Evolutionary conservation across 1,284 basidiomycete species (phyloP), one percentile per base, ranked within the genome.

Genomic region (Porodaedalea pini): DNA sequence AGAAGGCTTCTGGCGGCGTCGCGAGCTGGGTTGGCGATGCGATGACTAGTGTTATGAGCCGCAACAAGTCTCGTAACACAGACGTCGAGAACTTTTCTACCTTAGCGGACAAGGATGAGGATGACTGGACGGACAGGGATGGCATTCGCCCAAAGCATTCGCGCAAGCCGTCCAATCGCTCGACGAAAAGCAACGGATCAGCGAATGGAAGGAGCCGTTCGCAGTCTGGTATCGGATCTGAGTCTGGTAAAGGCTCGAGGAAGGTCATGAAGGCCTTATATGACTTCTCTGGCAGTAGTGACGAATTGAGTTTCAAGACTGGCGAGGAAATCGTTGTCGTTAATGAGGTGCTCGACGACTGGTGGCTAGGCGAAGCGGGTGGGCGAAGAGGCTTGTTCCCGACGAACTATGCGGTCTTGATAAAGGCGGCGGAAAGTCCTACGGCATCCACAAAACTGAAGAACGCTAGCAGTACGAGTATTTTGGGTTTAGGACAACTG

Each of bases 361-460:
- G 92, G 92, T 92, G 88, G 85, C 81, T 92, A 73, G 91, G 91
- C 11, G 83, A 90, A 68, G 67, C 85, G 27, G 72, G 75, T 51
- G 88, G 88, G 13, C 76, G 75, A 63, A 82, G 78, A 43, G 91
- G 91, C 6, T 67, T 93, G 40, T 93, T 94, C 77, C 92, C 92
- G 0, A 78, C 79, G 2, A 78, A 81, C 1, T 88, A 91, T 69
- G 85, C 83, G 2, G 85, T 89, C 63, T 72, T 78, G 25, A 65
- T 78, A 54, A 37, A 77, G 69, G 27, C 41, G 15, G 17, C 25
- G 25, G 37, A 53, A 8, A 25, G 71, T 66, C 71, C 68, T 39
- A 19, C 64, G n/a, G n/a, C n/a, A 5, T 62, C 53, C 51, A 23
- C 62, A 56, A 34, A 55, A 60, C 40, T 37, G 55, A 44, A 51